A percentile compares a stretch with the other conserved stretches of the same genome.
These are phyloP conservation scores for Plasmodium vinckei DNA, from an alignment of 169 alveolate species.

Conservation along the genomic window DNA sequence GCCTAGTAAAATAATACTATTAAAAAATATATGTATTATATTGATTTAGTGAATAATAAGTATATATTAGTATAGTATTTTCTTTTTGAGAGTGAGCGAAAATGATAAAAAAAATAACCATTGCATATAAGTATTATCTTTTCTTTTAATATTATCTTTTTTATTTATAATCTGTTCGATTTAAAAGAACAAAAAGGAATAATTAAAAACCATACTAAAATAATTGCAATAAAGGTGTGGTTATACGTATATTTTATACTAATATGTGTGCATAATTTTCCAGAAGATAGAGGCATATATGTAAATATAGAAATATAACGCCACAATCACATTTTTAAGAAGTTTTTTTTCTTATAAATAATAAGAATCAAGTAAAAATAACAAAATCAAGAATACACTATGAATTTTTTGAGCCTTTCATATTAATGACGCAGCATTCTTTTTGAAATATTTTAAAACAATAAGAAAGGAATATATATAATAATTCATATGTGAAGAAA, in stretches of 20 bases:
- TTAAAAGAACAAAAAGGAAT: slow-evolving; percentile 13
- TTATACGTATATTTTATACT: background rate
- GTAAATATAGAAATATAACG: background rate
- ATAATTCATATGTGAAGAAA: no score
- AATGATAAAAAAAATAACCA: slow-evolving; percentile 6
- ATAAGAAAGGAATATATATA: no score
- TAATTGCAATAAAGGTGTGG: background rate
- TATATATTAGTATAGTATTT: background rate
- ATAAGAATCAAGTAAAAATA: background rate
- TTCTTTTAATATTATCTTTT: slow-evolving; percentile 1
- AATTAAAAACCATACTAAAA: background rate
- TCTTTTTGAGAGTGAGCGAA: background rate
- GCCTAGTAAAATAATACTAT: background rate
- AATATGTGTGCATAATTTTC: background rate
- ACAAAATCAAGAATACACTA: background rate
- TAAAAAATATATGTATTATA: background rate
- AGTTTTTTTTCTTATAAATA: background rate
- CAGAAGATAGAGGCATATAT: background rate
- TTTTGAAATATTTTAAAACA: no score
- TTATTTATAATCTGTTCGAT: slow-evolving; percentile 2
- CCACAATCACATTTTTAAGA: no score
- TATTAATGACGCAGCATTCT: background rate
- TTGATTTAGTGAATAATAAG: background rate
- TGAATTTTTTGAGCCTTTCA: background rate
- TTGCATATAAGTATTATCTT: background rate